These are phyloP conservation scores for Mucor indicus DNA, from an alignment of 371 early-diverging fungal genomes.

Conservation along the genomic window DNA sequence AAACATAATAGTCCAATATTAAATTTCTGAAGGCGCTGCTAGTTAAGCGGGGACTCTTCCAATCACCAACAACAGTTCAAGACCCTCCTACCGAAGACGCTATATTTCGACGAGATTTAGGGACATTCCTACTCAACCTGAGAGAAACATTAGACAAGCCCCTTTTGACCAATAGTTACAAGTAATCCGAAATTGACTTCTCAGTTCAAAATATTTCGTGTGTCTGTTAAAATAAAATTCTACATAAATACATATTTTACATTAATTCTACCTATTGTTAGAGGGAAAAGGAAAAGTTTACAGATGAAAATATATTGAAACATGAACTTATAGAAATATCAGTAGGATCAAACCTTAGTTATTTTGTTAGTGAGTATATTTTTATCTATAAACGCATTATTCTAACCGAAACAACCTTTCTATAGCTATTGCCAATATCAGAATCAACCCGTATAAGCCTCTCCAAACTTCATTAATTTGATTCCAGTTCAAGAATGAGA, in stretches of 20 bases:
- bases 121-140: conserved; percentile 7
- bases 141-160: conserved; percentile 14
- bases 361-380: conserved; percentile 9
- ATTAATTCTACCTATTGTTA: not conserved
- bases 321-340: conserved; percentile 8
- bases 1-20: conserved; percentile 5
- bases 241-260: conserved; percentile 4
- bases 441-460: too few species aligned
- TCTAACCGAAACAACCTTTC: too few species aligned
- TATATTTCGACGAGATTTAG: conserved; percentile 12
- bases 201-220: conserved; percentile 15
- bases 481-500: too few species aligned
- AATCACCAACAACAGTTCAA: conserved; percentile 3
- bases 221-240: conserved; percentile 1
- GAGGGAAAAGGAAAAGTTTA: conserved; percentile 12
- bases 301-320: conserved; percentile 10
- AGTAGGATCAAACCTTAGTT: conserved; percentile 3
- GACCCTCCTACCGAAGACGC: conserved; percentile 16
- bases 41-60: conserved; percentile 7
- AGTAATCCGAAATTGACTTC: conserved; percentile 14
- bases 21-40: conserved; percentile 3
- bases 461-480: too few species aligned
- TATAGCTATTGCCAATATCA: too few species aligned
- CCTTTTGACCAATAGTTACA: conserved; percentile 7
- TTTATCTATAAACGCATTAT: too few species aligned